phyloP scores from a whole-genome alignment of 2,329 filamentous ascomycete genomes.

The Pseudocercospora pini-densiflorae region DNA sequence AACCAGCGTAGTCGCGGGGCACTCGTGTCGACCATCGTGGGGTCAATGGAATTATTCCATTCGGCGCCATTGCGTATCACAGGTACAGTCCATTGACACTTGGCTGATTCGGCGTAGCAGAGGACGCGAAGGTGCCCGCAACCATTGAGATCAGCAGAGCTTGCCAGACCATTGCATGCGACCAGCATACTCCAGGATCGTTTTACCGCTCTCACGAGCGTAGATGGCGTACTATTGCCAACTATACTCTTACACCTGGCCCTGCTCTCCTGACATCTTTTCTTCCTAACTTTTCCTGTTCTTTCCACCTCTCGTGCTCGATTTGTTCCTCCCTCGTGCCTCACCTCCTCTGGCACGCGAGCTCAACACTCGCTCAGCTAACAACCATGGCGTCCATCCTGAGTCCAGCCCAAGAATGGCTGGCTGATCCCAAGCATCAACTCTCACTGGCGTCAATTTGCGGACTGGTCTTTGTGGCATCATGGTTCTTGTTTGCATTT shows the following conservation, averaged over 20 bases:
- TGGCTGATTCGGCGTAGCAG: constrained; percentile 3
- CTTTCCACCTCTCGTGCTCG: constrained; percentile 26
- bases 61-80: constrained; percentile 17
- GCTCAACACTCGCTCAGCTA: constrained; percentile 24
- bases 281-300: constrained; percentile 12
- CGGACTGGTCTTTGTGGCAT: constrained; percentile 40
- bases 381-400: constrained; percentile 33
- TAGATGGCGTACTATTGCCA: background rate
- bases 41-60: constrained; percentile 14
- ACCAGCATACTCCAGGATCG: background rate
- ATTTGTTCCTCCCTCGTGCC: constrained; percentile 11
- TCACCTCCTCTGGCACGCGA: constrained; percentile 23
- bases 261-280: constrained; percentile 4
- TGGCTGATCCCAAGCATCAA: constrained; percentile 39
- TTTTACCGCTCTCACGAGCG: background rate
- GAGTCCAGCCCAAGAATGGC: constrained; percentile 30
- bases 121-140: constrained; percentile 6
- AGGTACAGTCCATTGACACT: constrained; percentile 10
- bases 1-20: constrained; percentile 15
- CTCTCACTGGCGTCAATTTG: constrained; percentile 41
- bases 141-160: constrained; percentile 8
- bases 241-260: constrained; percentile 6
- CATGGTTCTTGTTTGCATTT: constrained; percentile 43
- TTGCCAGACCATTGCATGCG: constrained; percentile 12
- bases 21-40: constrained; percentile 13